Evolutionary conservation across 768 basidiomycete species (phyloP), one percentile per base, ranked within the genome.

Genomic region (Glaciozyma martinii): DNA sequence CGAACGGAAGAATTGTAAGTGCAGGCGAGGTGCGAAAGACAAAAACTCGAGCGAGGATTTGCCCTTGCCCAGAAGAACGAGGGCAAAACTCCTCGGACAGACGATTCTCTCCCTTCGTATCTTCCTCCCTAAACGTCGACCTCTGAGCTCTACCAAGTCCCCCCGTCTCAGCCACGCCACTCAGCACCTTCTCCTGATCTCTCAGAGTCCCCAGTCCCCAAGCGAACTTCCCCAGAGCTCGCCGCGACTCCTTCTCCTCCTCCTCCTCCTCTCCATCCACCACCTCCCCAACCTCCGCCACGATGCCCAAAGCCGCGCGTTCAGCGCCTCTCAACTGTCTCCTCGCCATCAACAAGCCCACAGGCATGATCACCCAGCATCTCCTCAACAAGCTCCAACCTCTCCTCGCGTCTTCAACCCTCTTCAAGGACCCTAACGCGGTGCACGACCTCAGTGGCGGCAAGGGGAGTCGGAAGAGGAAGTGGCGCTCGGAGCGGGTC

Each of bases 281-380:
- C 42, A 10, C 42, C 15, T 5, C 44, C 44, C 6, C 44, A 13
- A 46, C 46, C 46, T 23, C 21, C 46, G 19, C 46, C 21, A 27
- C 49, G 25, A 50, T 50, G 49, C 49, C 49, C 5, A 50, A 50
- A 50, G 49, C 49, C 27, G n/a, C 49, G 40, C 55, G 65, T 42
- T 72, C 74, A 18, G 57, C 69, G 5, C 78, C 78, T 2, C 70
- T 79, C 37, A 73, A 75, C 61, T 78, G 77, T 23, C 79, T 98
- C 27, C 93, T 99, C 76, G 94, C 85, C 1, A 78, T 99, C 47
- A 80, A 82, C 58, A 99, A 99, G 76, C 95, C 95, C 2, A 88
- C 90, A 0, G 94, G 94, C 2, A 87, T 88, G 30, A 87, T 89
- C 3, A 93, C 90, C 55, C 98, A 98, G 94, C 80, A 62, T 25